Evolutionary conservation across 495 filamentous ascomycete species (phyloP).

Genomic region (Amphirosellinia nigrospora): DNA sequence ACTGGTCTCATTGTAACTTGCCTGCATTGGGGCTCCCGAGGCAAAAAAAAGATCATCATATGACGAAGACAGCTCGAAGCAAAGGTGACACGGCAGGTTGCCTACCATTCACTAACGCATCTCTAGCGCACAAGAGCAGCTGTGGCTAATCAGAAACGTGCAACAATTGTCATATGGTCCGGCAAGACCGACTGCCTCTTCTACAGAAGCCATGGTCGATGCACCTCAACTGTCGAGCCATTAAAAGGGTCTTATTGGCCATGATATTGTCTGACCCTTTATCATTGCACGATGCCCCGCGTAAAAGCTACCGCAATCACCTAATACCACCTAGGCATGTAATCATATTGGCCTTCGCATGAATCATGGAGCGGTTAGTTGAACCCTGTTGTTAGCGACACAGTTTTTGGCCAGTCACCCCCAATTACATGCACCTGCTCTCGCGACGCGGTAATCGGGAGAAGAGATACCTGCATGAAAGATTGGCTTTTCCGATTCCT

Average conservation of each 20-base stretch:
- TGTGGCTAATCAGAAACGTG: slow-evolving; percentile 19
- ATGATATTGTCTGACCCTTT: neutral
- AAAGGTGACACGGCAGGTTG: slow-evolving; percentile 22
- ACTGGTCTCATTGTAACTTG: neutral
- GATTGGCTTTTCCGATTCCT: slow-evolving; percentile 15
- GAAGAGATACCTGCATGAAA: slow-evolving; percentile 14
- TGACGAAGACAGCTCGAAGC: slow-evolving; percentile 21
- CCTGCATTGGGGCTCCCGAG: slow-evolving; percentile 1
- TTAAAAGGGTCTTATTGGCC: neutral
- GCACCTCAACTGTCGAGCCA: neutral
- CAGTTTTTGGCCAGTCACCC: neutral
- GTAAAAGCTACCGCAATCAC: slow-evolving; percentile 1
- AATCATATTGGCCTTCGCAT: slow-evolving; percentile 25
- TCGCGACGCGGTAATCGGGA: slow-evolving; percentile 19
- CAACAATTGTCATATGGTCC: slow-evolving; percentile 1
- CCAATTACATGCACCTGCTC: neutral
- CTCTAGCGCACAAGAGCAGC: slow-evolving; percentile 9
- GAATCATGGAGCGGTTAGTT: slow-evolving; percentile 18
- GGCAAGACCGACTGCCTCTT: neutral
- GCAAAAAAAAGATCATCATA: slow-evolving; percentile 16
- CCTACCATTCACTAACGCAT: slow-evolving; percentile 24
- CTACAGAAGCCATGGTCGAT: neutral
- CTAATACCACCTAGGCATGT: slow-evolving; percentile 15
- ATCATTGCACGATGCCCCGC: neutral
- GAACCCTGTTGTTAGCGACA: neutral